phyloP scores from a whole-genome alignment of 345 rosid species.

The Pseudoturritis turrita region DNA sequence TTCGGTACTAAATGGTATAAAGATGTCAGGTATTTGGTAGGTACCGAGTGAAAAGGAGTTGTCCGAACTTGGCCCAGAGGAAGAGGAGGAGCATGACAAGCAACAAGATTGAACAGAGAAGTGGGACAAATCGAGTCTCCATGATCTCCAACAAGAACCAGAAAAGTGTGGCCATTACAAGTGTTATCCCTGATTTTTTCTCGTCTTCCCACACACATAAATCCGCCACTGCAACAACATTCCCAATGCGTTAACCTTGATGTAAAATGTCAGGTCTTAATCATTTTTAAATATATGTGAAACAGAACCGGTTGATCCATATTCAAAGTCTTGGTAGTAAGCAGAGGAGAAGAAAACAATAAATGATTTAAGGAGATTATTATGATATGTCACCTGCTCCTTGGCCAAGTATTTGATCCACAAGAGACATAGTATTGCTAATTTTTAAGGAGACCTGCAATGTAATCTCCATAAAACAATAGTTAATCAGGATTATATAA shows the following conservation, averaged over 20 bases:
- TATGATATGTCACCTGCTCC: constrained; percentile 23
- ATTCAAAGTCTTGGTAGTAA: background rate
- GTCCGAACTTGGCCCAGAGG: constrained; percentile 23
- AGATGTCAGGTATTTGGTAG: background rate
- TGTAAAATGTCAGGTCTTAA: background rate
- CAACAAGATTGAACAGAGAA: constrained; percentile 4
- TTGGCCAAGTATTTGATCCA: constrained; percentile 8
- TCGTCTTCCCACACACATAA: constrained; percentile 22
- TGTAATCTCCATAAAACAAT: background rate
- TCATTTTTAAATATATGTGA: background rate
- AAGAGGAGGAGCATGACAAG: constrained; percentile 15
- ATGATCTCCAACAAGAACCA: constrained; percentile 17
- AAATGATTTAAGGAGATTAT: background rate
- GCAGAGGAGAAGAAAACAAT: background rate
- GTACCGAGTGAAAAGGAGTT: constrained; percentile 11
- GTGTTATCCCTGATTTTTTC: constrained; percentile 7
- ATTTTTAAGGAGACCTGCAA: background rate
- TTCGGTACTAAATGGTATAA: background rate
- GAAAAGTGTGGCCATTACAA: constrained; percentile 11
- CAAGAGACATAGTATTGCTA: constrained; percentile 6
- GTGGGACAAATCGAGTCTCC: background rate
- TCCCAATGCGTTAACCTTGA: background rate
- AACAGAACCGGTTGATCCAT: background rate
- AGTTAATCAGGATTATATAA: background rate
- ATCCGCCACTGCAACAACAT: constrained; percentile 20